Percentiles rank a stretch among this genome's conserved stretches.
Evolutionary conservation across 352 stramenopile species (phyloP).

Genomic region (Phytophthora agathidicida): DNA sequence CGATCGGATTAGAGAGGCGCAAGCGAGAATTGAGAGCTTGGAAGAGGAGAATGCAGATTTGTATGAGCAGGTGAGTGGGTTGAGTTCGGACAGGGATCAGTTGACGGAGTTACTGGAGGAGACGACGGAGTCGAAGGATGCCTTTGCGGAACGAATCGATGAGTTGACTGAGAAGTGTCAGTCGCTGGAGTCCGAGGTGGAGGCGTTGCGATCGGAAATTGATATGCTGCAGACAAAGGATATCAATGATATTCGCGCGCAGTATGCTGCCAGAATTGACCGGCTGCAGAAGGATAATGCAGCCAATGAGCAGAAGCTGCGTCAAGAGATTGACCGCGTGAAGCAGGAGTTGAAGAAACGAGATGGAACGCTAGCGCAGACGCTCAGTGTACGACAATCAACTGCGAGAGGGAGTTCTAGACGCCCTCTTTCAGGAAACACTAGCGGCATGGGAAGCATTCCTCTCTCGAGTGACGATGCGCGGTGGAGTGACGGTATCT

Average conservation of each 20-base stretch:
- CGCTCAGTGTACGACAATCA: constrained; percentile 24
- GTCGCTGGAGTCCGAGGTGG: constrained; percentile 50
- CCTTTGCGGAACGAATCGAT: constrained; percentile 64
- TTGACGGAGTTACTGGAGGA: constrained; percentile 39
- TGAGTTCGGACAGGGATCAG: constrained; percentile 43
- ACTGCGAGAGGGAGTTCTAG: not conserved
- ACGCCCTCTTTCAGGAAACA: constrained; percentile 7
- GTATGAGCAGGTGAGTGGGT: constrained; percentile 23
- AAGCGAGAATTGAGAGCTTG: constrained; percentile 34
- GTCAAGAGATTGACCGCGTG: constrained; percentile 59
- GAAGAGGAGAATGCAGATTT: constrained; percentile 51
- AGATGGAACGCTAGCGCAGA: constrained; percentile 20
- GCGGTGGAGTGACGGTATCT: constrained; percentile 31
- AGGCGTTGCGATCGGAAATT: constrained; percentile 69
- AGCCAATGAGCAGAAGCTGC: constrained; percentile 46
- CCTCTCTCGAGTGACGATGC: constrained; percentile 25
- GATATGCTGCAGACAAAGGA: constrained; percentile 70
- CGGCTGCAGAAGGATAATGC: constrained; percentile 61
- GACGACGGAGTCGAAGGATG: constrained; percentile 55
- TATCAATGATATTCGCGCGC: constrained; percentile 46
- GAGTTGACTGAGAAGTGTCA: constrained; percentile 39
- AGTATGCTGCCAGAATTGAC: constrained; percentile 54
- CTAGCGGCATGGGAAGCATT: constrained; percentile 23
- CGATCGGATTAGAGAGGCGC: constrained; percentile 37
- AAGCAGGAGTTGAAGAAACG: constrained; percentile 53